Conservation (phyloP, 495 filamentous ascomycete species). For the Alectoria sarmentosa region DNA sequence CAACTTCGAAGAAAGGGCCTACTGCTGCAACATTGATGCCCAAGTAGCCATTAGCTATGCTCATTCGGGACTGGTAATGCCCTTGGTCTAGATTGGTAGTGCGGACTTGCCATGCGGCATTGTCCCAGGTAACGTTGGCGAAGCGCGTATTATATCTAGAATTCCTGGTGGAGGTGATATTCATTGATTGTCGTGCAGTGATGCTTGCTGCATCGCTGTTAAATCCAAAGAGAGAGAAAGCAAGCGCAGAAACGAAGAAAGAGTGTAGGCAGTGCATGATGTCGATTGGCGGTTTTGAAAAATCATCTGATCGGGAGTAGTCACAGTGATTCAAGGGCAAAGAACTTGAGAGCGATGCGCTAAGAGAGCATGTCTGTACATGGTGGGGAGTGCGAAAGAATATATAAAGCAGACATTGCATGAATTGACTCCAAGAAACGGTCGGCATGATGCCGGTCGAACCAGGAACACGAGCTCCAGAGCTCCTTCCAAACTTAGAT, state of each 20-base stretch:
- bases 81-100: slow-evolving; percentile 51
- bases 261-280: slow-evolving; percentile 21
- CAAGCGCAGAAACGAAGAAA: slow-evolving; percentile 14
- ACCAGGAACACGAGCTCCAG: slow-evolving; percentile 5
- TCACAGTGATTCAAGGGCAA: slow-evolving; percentile 11
- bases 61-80: slow-evolving; percentile 55
- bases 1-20: slow-evolving; percentile 65
- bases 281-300: not conserved
- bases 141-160: slow-evolving; percentile 42
- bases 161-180: slow-evolving; percentile 2
- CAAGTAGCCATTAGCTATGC: slow-evolving; percentile 57
- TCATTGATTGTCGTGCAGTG: slow-evolving; percentile 12
- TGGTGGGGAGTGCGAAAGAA: slow-evolving; percentile 17
- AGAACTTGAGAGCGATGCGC: not conserved
- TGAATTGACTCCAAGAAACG: not conserved
- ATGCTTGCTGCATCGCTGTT: slow-evolving; percentile 15
- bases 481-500: not conserved
- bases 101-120: slow-evolving; percentile 53
- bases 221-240: slow-evolving; percentile 13
- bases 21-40: slow-evolving; percentile 55
- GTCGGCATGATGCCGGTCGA: slow-evolving; percentile 16
- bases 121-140: slow-evolving; percentile 53
- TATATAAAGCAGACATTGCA: slow-evolving; percentile 13
- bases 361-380: slow-evolving; percentile 12
- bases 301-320: not conserved